A percentile compares a stretch with the other conserved stretches of the same genome.
phyloP scores from a whole-genome alignment of 305 asterid species.

The Fraxinus ornus region DNA sequence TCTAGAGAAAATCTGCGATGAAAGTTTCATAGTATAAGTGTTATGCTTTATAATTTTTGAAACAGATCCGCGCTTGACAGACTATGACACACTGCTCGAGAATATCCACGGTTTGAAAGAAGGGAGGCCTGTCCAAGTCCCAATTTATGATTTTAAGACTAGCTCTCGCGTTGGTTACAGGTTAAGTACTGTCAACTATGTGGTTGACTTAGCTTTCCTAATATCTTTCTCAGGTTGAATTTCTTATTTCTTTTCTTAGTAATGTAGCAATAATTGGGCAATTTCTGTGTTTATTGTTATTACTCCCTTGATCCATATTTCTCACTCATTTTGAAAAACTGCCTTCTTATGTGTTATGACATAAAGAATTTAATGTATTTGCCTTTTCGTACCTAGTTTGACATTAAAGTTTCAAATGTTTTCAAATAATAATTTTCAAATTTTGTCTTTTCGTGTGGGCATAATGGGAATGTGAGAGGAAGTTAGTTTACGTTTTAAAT shows the following conservation, averaged over 20 bases:
- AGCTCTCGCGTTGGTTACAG: constrained; percentile 93
- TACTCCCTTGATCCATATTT: background rate
- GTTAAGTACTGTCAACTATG: constrained; percentile 42
- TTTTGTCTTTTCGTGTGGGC: background rate
- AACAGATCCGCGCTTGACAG: constrained; percentile 98
- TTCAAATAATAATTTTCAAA: background rate
- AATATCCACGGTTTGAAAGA: constrained; percentile 75
- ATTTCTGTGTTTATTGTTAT: background rate
- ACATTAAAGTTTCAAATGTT: background rate
- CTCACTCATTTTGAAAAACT: background rate
- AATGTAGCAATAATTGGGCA: background rate
- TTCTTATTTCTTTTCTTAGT: background rate
- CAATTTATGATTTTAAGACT: constrained; percentile 84
- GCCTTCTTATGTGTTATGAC: background rate
- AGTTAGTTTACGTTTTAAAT: background rate
- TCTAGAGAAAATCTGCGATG: background rate
- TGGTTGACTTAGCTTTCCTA: constrained; percentile 18
- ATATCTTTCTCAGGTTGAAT: background rate
- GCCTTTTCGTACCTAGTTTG: background rate
- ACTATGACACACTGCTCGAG: constrained; percentile 94
- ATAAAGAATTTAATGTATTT: background rate
- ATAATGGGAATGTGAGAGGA: background rate
- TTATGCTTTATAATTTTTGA: constrained; percentile 27
- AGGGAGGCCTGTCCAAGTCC: constrained; percentile 82
- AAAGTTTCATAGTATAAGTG: constrained; percentile 16